Conservation (phyloP, 306 rosid species). For the Quercus ilex region DNA sequence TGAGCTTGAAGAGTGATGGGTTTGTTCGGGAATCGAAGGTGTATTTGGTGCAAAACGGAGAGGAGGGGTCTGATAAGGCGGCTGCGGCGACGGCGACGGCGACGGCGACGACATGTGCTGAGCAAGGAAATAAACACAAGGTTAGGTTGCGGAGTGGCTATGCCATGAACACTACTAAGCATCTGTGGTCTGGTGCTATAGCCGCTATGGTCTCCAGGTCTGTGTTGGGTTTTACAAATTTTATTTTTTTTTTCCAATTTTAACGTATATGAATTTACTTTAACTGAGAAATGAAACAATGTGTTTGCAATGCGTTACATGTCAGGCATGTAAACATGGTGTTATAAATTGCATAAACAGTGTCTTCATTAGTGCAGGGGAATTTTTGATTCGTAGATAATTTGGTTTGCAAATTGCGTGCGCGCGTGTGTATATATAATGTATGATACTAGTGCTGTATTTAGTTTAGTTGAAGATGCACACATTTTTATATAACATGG, state of each 20-base stretch:
- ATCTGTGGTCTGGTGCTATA: conserved; percentile 92
- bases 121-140: conserved; percentile 31
- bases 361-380: neutral
- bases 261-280: neutral
- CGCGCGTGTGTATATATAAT: neutral
- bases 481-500: neutral
- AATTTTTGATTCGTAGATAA: neutral
- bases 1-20: conserved; percentile 52
- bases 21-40: conserved; percentile 50
- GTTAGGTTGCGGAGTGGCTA: conserved; percentile 38
- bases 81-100: conserved; percentile 2
- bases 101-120: neutral
- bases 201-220: conserved; percentile 99
- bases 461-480: neutral
- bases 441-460: neutral
- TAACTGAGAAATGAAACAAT: neutral
- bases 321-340: neutral
- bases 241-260: too few relatives aligned
- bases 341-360: neutral
- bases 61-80: conserved; percentile 40
- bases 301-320: neutral
- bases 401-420: neutral
- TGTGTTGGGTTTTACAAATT: neutral
- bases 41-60: conserved; percentile 40
- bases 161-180: conserved; percentile 84